Conservation (phyloP, 352 stramenopile genomes). For the Pseudoperonospora humuli region DNA sequence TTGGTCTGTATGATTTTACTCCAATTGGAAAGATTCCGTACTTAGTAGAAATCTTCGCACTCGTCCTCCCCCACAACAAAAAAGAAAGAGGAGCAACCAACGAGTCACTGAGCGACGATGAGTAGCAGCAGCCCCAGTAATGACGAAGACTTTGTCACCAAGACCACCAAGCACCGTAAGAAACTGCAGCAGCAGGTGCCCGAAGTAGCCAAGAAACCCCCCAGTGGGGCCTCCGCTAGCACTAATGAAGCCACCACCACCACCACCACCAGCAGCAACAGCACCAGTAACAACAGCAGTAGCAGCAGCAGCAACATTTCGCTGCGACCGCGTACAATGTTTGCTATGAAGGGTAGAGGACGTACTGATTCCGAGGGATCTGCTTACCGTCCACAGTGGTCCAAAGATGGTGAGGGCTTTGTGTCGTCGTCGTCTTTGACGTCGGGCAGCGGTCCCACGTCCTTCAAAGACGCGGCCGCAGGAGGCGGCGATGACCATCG, state of each 20-base stretch:
- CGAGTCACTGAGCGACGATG: conserved; percentile 9
- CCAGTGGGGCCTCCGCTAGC: neutral
- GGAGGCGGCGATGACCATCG: conserved; percentile 26
- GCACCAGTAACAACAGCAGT: conserved; percentile 5
- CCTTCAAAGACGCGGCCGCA: conserved; percentile 32
- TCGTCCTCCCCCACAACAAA: neutral
- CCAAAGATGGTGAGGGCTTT: conserved; percentile 80
- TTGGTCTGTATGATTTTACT: neutral
- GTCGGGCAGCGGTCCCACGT: conserved; percentile 8
- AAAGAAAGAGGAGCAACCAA: conserved; percentile 15
- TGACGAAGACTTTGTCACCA: conserved; percentile 73
- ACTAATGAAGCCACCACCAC: neutral
- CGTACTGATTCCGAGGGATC: conserved; percentile 61
- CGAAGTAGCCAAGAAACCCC: conserved; percentile 19
- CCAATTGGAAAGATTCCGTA: neutral
- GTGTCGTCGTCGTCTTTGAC: conserved; percentile 32
- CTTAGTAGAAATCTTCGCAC: neutral
- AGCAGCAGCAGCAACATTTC: conserved; percentile 38
- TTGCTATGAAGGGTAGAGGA: conserved; percentile 77
- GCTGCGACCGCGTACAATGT: conserved; percentile 81
- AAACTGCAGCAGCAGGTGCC: conserved; percentile 27
- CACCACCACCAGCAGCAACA: conserved; percentile 3
- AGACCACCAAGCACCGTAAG: conserved; percentile 69
- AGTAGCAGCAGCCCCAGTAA: conserved; percentile 26
- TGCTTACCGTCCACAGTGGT: conserved; percentile 78